Percentiles rank a stretch among this genome's conserved stretches.
phyloP scores from a whole-genome alignment of 2,329 filamentous ascomycete genomes.

The Fusarium verrucosum region DNA sequence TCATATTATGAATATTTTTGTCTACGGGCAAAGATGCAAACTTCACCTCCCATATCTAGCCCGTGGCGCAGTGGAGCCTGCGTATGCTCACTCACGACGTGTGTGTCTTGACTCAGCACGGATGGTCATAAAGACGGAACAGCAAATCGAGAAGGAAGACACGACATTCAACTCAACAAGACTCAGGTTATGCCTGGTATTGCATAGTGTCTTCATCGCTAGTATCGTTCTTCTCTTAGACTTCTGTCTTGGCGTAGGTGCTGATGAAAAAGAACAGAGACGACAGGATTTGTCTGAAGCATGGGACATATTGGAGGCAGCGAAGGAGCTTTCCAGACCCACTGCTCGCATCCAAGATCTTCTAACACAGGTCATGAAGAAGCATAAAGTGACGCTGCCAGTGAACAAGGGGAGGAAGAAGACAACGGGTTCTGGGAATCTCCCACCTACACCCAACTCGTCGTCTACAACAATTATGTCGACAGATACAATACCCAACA shows the following conservation, averaged over 20 bases:
- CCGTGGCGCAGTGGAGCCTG: slow-evolving; percentile 47
- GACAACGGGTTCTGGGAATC: background rate
- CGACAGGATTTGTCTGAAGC: slow-evolving; percentile 44
- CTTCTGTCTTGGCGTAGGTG: slow-evolving; percentile 43
- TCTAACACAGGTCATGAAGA: slow-evolving; percentile 46
- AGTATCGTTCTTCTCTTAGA: slow-evolving; percentile 49
- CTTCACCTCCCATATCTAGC: slow-evolving; percentile 50
- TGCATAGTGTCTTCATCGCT: slow-evolving; percentile 49
- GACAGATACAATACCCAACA: slow-evolving; percentile 17
- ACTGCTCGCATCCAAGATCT: slow-evolving; percentile 47
- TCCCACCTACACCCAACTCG: slow-evolving; percentile 48
- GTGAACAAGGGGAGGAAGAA: slow-evolving; percentile 6
- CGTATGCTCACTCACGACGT: slow-evolving; percentile 46
- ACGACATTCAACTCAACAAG: slow-evolving; percentile 43
- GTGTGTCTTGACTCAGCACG: slow-evolving; percentile 48
- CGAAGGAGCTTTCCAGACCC: slow-evolving; percentile 44
- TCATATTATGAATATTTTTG: slow-evolving; percentile 47
- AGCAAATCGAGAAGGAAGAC: slow-evolving; percentile 42
- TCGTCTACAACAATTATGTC: slow-evolving; percentile 23
- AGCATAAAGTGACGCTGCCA: slow-evolving; percentile 43
- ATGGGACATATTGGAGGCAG: slow-evolving; percentile 49
- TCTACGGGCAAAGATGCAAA: slow-evolving; percentile 50
- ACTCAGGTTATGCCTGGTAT: slow-evolving; percentile 44
- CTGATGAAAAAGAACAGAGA: slow-evolving; percentile 37
- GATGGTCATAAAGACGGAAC: slow-evolving; percentile 46